phyloP scores from a whole-genome alignment of 805 yeast species.

The Zygosaccharomyces siamensis region DNA sequence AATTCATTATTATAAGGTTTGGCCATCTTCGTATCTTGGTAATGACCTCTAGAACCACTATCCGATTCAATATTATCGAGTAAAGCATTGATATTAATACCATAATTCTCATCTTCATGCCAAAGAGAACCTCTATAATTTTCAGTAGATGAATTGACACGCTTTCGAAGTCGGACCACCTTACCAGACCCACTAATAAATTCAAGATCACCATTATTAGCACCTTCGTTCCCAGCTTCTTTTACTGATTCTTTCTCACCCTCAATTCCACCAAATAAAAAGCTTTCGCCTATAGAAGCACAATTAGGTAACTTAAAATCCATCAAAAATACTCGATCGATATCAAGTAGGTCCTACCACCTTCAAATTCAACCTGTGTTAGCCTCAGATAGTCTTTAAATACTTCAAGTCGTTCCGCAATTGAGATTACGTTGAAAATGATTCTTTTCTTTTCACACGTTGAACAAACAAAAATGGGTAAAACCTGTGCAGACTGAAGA shows the following conservation, averaged over 20 bases:
- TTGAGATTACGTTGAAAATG: conserved; percentile 1
- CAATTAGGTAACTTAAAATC: neutral
- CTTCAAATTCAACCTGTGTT: neutral
- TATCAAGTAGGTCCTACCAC: neutral
- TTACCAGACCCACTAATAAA: conserved; percentile 16
- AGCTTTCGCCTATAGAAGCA: neutral
- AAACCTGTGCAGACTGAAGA: neutral
- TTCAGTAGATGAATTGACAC: neutral
- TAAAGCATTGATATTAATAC: conserved; percentile 38
- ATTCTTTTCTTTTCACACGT: neutral
- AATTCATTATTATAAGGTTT: conserved; percentile 15
- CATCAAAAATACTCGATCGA: neutral
- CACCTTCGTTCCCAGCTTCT: conserved; percentile 2
- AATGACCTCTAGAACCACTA: conserved; percentile 13
- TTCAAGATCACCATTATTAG: conserved; percentile 10
- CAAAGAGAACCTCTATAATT: conserved; percentile 11
- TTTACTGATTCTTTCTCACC: neutral
- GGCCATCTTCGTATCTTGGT: conserved; percentile 1
- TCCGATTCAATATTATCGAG: conserved; percentile 32
- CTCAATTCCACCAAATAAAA: neutral
- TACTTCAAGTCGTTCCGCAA: neutral
- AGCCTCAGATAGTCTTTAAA: neutral
- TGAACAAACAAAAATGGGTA: neutral
- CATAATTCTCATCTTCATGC: conserved; percentile 35
- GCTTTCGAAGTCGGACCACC: conserved; percentile 11